phyloP scores from a whole-genome alignment of 169 alveolate genomes.

The Cryptosporidium tyzzeri region DNA sequence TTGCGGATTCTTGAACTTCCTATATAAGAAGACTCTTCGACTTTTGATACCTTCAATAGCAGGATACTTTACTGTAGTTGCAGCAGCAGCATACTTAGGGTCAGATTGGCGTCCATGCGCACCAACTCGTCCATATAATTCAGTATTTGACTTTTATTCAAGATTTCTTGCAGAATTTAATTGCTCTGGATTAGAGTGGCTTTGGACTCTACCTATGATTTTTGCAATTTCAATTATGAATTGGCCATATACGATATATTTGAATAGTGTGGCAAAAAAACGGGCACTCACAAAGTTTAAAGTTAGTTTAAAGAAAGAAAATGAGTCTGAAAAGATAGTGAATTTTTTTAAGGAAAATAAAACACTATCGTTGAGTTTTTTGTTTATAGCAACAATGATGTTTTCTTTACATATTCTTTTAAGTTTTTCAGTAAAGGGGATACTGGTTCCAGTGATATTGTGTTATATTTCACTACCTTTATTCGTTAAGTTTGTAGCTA shows the following conservation, averaged over 20 bases:
- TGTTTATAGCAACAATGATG: conserved; percentile 6
- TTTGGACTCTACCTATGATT: conserved; percentile 71
- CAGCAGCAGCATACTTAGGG: conserved; percentile 70
- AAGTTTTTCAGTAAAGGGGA: conserved; percentile 20
- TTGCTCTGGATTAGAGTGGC: conserved; percentile 73
- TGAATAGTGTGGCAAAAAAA: background rate
- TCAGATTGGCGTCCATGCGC: conserved; percentile 77
- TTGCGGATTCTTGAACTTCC: background rate
- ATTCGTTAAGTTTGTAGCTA: background rate
- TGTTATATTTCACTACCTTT: conserved; percentile 12
- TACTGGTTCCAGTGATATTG: conserved; percentile 20
- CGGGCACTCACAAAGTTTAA: background rate
- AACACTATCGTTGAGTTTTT: background rate
- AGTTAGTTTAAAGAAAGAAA: background rate
- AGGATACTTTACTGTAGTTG: conserved; percentile 70
- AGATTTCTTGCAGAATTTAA: conserved; percentile 57
- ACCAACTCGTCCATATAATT: conserved; percentile 33
- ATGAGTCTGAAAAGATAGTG: background rate
- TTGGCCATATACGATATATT: conserved; percentile 18
- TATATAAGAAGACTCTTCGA: conserved; percentile 15
- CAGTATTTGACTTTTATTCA: conserved; percentile 49
- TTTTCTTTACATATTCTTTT: conserved; percentile 16
- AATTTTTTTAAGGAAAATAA: background rate
- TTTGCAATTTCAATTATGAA: conserved; percentile 23
- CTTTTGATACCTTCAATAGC: conserved; percentile 42